phyloP scores from a whole-genome alignment of 2,329 filamentous ascomycete species.

The Fusarium succisae region DNA sequence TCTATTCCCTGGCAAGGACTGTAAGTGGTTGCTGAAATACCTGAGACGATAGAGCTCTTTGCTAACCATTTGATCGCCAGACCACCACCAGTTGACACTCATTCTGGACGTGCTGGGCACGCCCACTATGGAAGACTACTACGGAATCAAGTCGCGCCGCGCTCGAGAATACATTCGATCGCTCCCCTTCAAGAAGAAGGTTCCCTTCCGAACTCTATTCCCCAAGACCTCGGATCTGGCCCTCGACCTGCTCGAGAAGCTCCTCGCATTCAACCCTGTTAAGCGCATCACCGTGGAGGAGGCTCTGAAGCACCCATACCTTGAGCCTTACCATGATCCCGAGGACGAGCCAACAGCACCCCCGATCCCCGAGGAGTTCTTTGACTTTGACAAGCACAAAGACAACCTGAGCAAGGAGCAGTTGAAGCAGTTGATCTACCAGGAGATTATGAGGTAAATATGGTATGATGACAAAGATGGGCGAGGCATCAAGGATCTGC shows the following conservation, averaged over 20 bases:
- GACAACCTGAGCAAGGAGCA: constrained; percentile 98
- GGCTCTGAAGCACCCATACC: constrained; percentile 94
- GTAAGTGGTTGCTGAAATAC: constrained; percentile 61
- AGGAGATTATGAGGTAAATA: constrained; percentile 83
- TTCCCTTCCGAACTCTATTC: constrained; percentile 95
- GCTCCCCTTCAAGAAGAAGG: constrained; percentile 99
- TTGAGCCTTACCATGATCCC: constrained; percentile 98
- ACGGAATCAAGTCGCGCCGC: constrained; percentile 98
- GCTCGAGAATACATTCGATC: constrained; percentile 98
- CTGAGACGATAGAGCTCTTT: background rate
- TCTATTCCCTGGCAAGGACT: constrained; percentile 97
- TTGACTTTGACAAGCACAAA: constrained; percentile 99
- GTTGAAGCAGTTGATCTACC: constrained; percentile 95
- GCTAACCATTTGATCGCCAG: constrained; percentile 55
- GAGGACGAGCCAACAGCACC: constrained; percentile 97
- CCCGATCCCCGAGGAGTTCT: constrained; percentile 98
- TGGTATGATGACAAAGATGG: background rate
- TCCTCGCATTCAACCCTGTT: constrained; percentile 96
- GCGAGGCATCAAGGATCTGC: constrained; percentile 11
- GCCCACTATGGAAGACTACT: constrained; percentile 99
- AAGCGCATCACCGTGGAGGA: constrained; percentile 99
- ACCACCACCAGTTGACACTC: constrained; percentile 96
- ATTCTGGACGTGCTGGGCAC: constrained; percentile 98
- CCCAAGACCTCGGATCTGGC: constrained; percentile 99
- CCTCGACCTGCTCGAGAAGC: constrained; percentile 91